These are phyloP conservation scores for Capsicum baccatum DNA, from an alignment of 257 asterid genomes.

Conservation along the genomic window DNA sequence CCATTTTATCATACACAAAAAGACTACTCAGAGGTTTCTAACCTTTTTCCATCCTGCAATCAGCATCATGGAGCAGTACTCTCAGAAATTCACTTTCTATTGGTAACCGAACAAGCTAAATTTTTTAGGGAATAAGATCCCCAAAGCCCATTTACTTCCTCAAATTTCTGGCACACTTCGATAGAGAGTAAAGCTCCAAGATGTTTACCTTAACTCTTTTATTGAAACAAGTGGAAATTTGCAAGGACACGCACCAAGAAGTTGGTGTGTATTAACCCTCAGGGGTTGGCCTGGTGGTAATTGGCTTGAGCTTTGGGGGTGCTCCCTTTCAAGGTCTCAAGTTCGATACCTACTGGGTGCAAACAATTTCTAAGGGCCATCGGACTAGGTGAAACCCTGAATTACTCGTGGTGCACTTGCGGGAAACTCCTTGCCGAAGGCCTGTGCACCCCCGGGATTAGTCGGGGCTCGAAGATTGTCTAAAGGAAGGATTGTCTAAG, in stretches of 20 bases:
- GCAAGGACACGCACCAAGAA: neutral
- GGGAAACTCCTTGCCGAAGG: too few relatives aligned
- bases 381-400: too few relatives aligned
- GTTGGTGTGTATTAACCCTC: neutral
- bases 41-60: neutral
- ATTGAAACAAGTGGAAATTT: neutral
- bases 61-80: neutral
- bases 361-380: too few relatives aligned
- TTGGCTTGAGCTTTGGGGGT: too few relatives aligned
- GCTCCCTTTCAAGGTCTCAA: too few relatives aligned
- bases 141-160: constrained; percentile 3
- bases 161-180: neutral
- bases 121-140: neutral
- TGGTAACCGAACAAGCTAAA: neutral
- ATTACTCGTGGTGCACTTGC: too few relatives aligned
- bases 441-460: too few relatives aligned
- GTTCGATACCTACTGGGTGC: too few relatives aligned
- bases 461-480: too few relatives aligned
- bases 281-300: too few relatives aligned
- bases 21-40: neutral
- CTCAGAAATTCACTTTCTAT: neutral
- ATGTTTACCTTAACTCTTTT: neutral
- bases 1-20: neutral
- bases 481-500: neutral
- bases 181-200: constrained; percentile 9